Evolutionary conservation across 164 flowering plant genomes (phyloP), one percentile per base, ranked within the genome.

Genomic region (Stephania yunnanensis): DNA sequence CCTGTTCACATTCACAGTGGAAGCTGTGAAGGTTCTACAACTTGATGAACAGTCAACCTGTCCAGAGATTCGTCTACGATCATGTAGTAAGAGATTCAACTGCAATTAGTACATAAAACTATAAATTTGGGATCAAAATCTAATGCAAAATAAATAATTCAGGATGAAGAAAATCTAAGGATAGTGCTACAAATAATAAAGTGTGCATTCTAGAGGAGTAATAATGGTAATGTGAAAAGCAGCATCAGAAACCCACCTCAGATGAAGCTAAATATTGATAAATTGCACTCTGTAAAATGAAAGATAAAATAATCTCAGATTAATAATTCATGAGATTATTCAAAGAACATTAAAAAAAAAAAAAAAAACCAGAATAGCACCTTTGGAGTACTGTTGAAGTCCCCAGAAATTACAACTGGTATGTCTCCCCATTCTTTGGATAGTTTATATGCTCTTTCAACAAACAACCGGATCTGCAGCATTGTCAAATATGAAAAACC

Each of bases 301-400:
- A 77, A 75, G 75, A 5, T 64, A 70, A 78, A 53, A 44, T 52
- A 76, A 71, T 31, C 46, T 50, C 64, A 58, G 8, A 70, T 71
- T 74, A 64, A 13, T 20, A 76, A 76, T 25, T 68, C 42, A 20
- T 1, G 20, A 45, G 3, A n/a, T 36, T 7, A n/a, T 50, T 19
- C 36, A 2, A 4, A 46, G n/a, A 5, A 30, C 53, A 45, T n/a
- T 20, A 2, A 10, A 31, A 36, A 66, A 1, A 2, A 73, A 53
- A 75, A 36, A n/a, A 70, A 42, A 65, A 68, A 61, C 72, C 64
- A 73, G 79, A n/a, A 74, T 42, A 66, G 55, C 74, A 92, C 98
- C 93, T 90, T 82, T 71, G 98, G 97, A 73, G 84, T 52, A 80
- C 96, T 85, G 81, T 92, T 94, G 7, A 94, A 75, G 80, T 94